Base-by-base conservation (phyloP, 495 filamentous ascomycete species). In the Penicillium odoratum region DNA sequence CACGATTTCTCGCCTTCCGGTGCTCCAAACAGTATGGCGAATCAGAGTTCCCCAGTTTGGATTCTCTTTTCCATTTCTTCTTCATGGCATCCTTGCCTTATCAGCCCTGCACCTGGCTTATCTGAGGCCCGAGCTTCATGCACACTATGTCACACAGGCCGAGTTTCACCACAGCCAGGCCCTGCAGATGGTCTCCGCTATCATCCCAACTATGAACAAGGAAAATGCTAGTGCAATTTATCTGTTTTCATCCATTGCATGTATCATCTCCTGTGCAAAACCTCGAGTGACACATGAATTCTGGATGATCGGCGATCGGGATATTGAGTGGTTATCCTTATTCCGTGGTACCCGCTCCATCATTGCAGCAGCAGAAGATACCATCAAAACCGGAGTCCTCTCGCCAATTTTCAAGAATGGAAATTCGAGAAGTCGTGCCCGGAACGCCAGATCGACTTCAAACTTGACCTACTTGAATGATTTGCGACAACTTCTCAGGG, bases 121-220 rank as follows among this genome's bases (percentile, higher is more conserved):
- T 51, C 62, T 71, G 51, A 69, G 66, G 7, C 69, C 76, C 0
- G 69, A 75, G 11, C 60, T 59, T n/a, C 65, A 52, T 7, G 61
- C 42, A 9, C 44, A 57, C 10, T 81, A 79, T 59, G 59, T 71
- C 5, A 61, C 69, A 7, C 65, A 69, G 48, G 76, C 73, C 1
- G 69, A 75, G 48, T 38, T 68, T 18, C 66, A 81, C 11, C 76
- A 81, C 51, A 63, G 75, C n/a, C 53, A 62, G 5, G 78, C 75
- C 5, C 67, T 75, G 11, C 67, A 68, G 13, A 55, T 67, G 59
- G 70, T 68, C 4, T 64, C 69, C 8, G 55, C 64, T 7, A 51
- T 67, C 10, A 63, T 79, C 16, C 62, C 62, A n/a, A 57, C 69
- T 21, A 48, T 78, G 16, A 68, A 43, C 29, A 53, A 65, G n/a